These are phyloP conservation scores for Teunomyces gatunensis DNA, from an alignment of 805 yeast species.

Conservation along the genomic window DNA sequence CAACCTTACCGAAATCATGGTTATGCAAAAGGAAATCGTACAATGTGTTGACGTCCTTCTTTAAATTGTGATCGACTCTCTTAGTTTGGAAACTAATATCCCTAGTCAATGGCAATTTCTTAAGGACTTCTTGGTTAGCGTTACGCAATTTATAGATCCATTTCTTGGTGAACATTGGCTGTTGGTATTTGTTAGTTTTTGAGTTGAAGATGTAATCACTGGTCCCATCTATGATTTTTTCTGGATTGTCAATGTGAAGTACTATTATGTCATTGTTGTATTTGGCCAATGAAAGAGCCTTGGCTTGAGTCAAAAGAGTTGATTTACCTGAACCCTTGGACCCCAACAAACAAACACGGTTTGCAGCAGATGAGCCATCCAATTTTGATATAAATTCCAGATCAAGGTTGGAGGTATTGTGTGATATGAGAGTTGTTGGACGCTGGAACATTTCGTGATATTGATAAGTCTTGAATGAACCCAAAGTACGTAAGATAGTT, in stretches of 20 bases:
- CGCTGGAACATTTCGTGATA: slow-evolving; percentile 60
- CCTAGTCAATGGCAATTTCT: slow-evolving; percentile 32
- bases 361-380: slow-evolving; percentile 31
- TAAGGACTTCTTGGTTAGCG: slow-evolving; percentile 34
- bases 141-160: slow-evolving; percentile 49
- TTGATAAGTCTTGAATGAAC: slow-evolving; percentile 67
- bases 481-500: slow-evolving; percentile 48
- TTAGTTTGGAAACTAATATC: slow-evolving; percentile 33
- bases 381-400: slow-evolving; percentile 38
- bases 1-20: slow-evolving; percentile 38
- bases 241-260: slow-evolving; percentile 64
- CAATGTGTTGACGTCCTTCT: slow-evolving; percentile 30
- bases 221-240: slow-evolving; percentile 65
- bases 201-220: slow-evolving; percentile 61
- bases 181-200: slow-evolving; percentile 53
- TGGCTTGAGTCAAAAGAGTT: slow-evolving; percentile 65
- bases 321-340: slow-evolving; percentile 80
- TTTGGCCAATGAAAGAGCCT: slow-evolving; percentile 47
- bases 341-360: slow-evolving; percentile 61
- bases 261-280: slow-evolving; percentile 41
- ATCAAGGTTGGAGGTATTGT: slow-evolving; percentile 42
- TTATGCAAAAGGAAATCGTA: slow-evolving; percentile 21
- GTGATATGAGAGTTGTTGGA: slow-evolving; percentile 60
- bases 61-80: slow-evolving; percentile 30
- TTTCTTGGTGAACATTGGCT: slow-evolving; percentile 72